Base-by-base conservation (phyloP, 805 yeast species). In the Candida odintsovae region DNA sequence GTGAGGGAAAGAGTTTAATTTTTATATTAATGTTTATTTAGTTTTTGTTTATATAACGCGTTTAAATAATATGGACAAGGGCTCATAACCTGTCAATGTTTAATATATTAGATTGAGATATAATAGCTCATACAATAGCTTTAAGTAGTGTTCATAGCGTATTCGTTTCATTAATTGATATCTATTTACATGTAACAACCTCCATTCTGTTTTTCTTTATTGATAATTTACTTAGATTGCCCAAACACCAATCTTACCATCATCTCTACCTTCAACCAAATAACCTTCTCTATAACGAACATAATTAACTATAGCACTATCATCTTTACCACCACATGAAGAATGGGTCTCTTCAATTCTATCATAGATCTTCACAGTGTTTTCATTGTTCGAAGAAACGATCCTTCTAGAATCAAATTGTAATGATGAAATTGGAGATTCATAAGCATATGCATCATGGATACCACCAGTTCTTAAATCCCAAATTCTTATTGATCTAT, bases 391-490 rank as follows among this genome's bases (percentile, higher is more conserved):
- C 1, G 84, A 73, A 2, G 75, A 68, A 1, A 79, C 82, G 20
- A 85, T 75, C 48, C 78, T 70, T 40, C 76, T 62, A 6, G 71
- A 57, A 55, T 83, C 90, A 59, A 85, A 82, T 51, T 79, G 81
- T 40, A 85, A 57, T 9, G 80, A 68, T 2, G 72, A 61, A 19
- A 83, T 75, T 2, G 83, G 77, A 1, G 73, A 60, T 39, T 79
- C 81, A 53, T 80, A 82, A 1, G 83, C 79, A 62, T 79, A 78
- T 1, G 83, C 78, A 55, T 81, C 83, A 35, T 72, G 62, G 13
- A 83, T 71, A 2, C 77, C 69, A 13, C 90, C 90, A 0, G 78
- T 80, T 51, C 92, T 69, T 38, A 85, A 64, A 61, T 85, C 92
- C 92, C 92, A 85, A 12, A 82, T 71, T 46, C 88, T 70, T 3